Base-by-base conservation (phyloP, 148 eudicot genomes). In the Talinum fruticosum region DNA sequence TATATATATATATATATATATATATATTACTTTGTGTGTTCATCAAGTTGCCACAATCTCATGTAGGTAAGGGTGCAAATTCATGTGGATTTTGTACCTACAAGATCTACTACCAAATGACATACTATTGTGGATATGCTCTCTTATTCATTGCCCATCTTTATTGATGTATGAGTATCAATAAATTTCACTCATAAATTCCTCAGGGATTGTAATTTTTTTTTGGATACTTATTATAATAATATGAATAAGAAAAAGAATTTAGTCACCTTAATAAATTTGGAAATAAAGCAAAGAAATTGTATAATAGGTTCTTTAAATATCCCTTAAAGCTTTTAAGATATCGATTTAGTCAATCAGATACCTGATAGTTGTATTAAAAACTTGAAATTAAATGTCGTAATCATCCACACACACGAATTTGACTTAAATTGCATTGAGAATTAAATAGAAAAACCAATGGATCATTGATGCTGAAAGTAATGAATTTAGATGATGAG, bases 21-120 rank as follows among this genome's bases (percentile, higher is more conserved):
- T 41, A 41, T 41, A n/a, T n/a, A n/a, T n/a, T n/a, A n/a, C n/a
- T n/a, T 33, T 28, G 8, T 69, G 13, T 69, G 45, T 14, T n/a
- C 73, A 69, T n/a, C 73, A 69, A 38, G 57, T 24, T 44, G 51
- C 32, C 29, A 71, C 73, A 26, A 24, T 71, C 54, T 33, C 28
- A 57, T 49, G 57, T 2, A 65, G 18, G 33, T 18, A 7, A 23
- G 49, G 72, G 30, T 3, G 51, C 72, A 69, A 69, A 36, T 3
- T 71, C 73, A 71, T 26, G 73, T 70, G 70, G n/a, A 33, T 15
- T 34, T 32, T 18, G 70, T 66, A 34, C 70, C 8, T 66, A 0
- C 36, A 66, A 32, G 10, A 66, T 30, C 21, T 32, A 30, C 69
- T 16, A 23, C 29, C 64, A 59, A 59, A 24, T 23, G 64, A 59